Percentiles rank a stretch among this genome's conserved stretches.
Evolutionary conservation across 2,329 filamentous ascomycete genomes (phyloP).

Genomic region (Pseudopyrenochaeta lycopersici): DNA sequence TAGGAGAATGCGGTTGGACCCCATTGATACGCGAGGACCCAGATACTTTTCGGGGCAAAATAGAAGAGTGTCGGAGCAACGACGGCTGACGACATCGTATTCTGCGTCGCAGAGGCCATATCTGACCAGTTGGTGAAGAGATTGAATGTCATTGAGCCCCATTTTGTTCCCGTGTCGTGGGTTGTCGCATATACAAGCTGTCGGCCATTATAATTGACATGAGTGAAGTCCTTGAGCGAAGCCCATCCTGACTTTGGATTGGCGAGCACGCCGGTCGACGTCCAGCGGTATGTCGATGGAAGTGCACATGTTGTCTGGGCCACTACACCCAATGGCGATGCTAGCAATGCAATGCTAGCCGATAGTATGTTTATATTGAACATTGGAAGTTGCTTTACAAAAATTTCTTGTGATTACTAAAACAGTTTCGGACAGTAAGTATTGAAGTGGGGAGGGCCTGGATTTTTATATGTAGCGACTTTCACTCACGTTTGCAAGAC

Average conservation of each 20-base stretch:
- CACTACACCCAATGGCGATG: constrained; percentile 11
- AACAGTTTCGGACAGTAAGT: too few relatives aligned
- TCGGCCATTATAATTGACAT: constrained; percentile 63
- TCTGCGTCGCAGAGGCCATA: constrained; percentile 64
- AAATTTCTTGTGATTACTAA: too few relatives aligned
- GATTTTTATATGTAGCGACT: too few relatives aligned
- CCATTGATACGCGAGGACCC: constrained; percentile 75
- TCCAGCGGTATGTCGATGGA: constrained; percentile 66
- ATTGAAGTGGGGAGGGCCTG: too few relatives aligned
- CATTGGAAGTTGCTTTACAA: too few relatives aligned
- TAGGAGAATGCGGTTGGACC: constrained; percentile 68
- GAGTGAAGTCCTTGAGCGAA: constrained; percentile 71
- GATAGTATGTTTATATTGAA: too few relatives aligned
- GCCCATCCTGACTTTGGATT: constrained; percentile 63
- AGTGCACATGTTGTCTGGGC: constrained; percentile 56
- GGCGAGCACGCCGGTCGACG: constrained; percentile 61
- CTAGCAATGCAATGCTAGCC: constrained; percentile 16
- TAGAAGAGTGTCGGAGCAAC: constrained; percentile 72
- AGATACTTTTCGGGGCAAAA: constrained; percentile 68
- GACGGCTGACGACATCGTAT: constrained; percentile 54
- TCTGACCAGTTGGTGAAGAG: constrained; percentile 63
- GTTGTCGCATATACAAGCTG: constrained; percentile 69
- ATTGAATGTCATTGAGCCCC: constrained; percentile 68
- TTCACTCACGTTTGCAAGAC: too few relatives aligned
- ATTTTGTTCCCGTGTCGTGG: constrained; percentile 55